Conservation (phyloP, 352 stramenopile genomes). For the Globisporangium viniferum region DNA sequence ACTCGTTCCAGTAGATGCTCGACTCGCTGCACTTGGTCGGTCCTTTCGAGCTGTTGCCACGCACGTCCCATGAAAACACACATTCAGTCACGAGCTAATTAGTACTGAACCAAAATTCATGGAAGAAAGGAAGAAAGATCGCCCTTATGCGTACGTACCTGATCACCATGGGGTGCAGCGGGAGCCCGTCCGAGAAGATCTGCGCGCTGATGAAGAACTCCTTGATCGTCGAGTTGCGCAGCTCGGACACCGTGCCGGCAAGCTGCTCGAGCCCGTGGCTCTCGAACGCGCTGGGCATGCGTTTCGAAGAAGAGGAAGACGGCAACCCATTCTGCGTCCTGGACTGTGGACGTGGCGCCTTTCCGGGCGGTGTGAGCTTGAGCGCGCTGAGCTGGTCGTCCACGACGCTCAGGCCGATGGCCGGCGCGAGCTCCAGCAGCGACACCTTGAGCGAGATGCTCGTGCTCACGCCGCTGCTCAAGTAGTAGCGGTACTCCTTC, state of each 20-base stretch:
- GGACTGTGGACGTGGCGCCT: background rate
- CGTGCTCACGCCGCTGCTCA: constrained; percentile 82
- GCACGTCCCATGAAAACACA: background rate
- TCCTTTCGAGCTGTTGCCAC: constrained; percentile 52
- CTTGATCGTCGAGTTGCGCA: constrained; percentile 79
- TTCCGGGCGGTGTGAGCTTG: constrained; percentile 9
- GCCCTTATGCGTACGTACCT: constrained; percentile 25
- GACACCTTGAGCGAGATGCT: constrained; percentile 82
- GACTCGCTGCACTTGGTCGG: constrained; percentile 86
- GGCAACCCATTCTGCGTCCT: background rate
- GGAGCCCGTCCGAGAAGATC: constrained; percentile 81
- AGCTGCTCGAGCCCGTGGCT: constrained; percentile 53
- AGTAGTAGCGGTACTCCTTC: constrained; percentile 88
- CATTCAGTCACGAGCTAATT: background rate
- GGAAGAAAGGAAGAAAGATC: constrained; percentile 3
- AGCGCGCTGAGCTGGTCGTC: constrained; percentile 12
- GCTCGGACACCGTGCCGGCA: constrained; percentile 52
- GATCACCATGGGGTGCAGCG: constrained; percentile 81
- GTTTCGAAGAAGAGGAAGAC: background rate
- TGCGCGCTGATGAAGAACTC: constrained; percentile 89
- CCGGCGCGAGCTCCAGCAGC: constrained; percentile 63
- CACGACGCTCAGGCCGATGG: constrained; percentile 37
- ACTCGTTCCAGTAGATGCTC: constrained; percentile 88
- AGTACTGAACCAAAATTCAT: background rate
- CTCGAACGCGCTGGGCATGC: constrained; percentile 26